Evolutionary conservation across 805 yeast species (phyloP).

Genomic region (Wickerhamiella australiensis): DNA sequence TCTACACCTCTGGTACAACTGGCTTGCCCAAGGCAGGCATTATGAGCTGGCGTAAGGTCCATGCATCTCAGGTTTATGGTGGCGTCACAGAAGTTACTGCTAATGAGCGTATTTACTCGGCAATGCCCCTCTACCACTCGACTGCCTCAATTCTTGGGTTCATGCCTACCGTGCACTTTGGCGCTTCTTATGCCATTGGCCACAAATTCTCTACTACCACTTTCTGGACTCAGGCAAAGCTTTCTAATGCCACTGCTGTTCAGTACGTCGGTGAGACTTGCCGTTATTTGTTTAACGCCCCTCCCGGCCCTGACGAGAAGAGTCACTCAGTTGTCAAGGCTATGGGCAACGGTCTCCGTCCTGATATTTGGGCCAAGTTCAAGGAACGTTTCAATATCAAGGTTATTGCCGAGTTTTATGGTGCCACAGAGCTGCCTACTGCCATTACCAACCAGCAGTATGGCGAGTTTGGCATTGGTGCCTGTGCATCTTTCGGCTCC

Average conservation of each 20-base stretch:
- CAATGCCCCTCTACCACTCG: conserved; percentile 93
- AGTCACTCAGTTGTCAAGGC: conserved; percentile 56
- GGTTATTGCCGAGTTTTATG: conserved; percentile 81
- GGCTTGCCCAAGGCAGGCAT: conserved; percentile 91
- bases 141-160: conserved; percentile 84
- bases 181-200: conserved; percentile 67
- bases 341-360: conserved; percentile 81
- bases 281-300: conserved; percentile 62
- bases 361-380: conserved; percentile 77
- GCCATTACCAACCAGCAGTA: conserved; percentile 71
- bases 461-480: conserved; percentile 75
- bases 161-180: conserved; percentile 51
- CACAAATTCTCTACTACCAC: conserved; percentile 71
- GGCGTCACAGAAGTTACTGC: conserved; percentile 48
- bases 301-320: conserved; percentile 48
- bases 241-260: conserved; percentile 61
- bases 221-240: conserved; percentile 79
- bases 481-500: conserved; percentile 67
- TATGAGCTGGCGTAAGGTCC: conserved; percentile 79
- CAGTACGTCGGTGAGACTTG: conserved; percentile 96
- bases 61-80: conserved; percentile 62
- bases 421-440: conserved; percentile 85
- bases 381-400: conserved; percentile 62
- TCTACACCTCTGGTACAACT: conserved; percentile 89
- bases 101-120: conserved; percentile 57